These are phyloP conservation scores for Glycine soja DNA, from an alignment of 306 rosid genomes.

Conservation along the genomic window DNA sequence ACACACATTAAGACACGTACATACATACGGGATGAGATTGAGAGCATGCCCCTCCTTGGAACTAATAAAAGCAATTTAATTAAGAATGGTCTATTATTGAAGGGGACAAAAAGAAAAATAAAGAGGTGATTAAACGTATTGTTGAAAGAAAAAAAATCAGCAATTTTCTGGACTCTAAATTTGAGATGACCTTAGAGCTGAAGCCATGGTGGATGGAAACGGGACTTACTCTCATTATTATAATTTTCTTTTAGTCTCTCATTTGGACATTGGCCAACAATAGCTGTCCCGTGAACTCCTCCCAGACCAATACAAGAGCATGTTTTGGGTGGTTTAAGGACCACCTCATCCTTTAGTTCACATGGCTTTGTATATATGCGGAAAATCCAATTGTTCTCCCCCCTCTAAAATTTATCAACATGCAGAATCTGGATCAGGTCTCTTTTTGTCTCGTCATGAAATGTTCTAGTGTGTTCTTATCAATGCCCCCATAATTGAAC, in stretches of 20 bases:
- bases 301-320: conserved; percentile 60
- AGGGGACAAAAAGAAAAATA: not conserved
- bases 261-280: conserved; percentile 59
- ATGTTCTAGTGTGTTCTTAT: conserved; percentile 41
- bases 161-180: conserved; percentile 29
- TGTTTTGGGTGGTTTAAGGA: conserved; percentile 65
- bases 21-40: too few relatives aligned
- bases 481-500: too few relatives aligned
- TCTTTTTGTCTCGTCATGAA: conserved; percentile 44
- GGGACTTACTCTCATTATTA: not conserved
- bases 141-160: conserved; percentile 40
- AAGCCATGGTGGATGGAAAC: conserved; percentile 40
- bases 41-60: not conserved
- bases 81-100: not conserved
- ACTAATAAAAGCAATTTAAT: not conserved
- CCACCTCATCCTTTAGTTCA: conserved; percentile 86
- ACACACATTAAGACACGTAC: not conserved
- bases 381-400: conserved; percentile 54
- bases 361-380: conserved; percentile 66
- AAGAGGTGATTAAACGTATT: conserved; percentile 37
- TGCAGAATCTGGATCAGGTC: conserved; percentile 50
- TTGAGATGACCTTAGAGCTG: conserved; percentile 38
- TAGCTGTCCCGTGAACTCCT: conserved; percentile 66
- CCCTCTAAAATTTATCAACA: conserved; percentile 47
- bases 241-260: not conserved